Percentiles rank a stretch among this genome's conserved stretches.
Evolutionary conservation across 2,329 filamentous ascomycete genomes (phyloP).

Genomic region (Neopestalotiopsis clavispora): DNA sequence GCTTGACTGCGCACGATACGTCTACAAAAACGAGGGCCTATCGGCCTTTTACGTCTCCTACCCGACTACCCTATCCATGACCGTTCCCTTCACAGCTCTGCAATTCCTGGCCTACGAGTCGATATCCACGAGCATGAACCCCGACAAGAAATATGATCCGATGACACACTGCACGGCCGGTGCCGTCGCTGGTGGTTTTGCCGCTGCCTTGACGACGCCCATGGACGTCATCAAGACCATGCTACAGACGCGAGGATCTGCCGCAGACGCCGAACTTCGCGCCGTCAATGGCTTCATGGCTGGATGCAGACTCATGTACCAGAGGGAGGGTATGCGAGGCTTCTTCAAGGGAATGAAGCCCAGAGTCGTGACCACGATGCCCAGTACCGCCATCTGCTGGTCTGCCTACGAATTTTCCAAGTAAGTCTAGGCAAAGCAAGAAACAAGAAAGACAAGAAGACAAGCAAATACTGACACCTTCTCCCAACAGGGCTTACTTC

Average conservation of each 20-base stretch:
- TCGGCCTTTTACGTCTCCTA: constrained; percentile 98
- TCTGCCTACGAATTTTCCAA: constrained; percentile 74
- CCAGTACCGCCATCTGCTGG: constrained; percentile 99
- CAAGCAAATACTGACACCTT: neutral
- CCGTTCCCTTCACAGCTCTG: constrained; percentile 93
- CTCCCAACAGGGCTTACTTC: constrained; percentile 35
- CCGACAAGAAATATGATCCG: constrained; percentile 83
- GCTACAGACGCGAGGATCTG: constrained; percentile 88
- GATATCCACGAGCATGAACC: constrained; percentile 92
- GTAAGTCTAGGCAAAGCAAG: constrained; percentile 46
- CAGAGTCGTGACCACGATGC: constrained; percentile 94
- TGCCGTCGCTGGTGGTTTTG: constrained; percentile 89
- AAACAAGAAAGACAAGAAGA: no score
- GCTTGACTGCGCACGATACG: constrained; percentile 82
- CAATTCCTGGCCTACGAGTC: constrained; percentile 99
- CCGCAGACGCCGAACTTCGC: constrained; percentile 78
- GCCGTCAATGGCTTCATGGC: constrained; percentile 83
- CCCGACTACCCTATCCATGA: constrained; percentile 97
- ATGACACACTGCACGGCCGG: constrained; percentile 92
- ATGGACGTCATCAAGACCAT: constrained; percentile 99
- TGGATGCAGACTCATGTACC: constrained; percentile 81
- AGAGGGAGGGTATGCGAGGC: constrained; percentile 80
- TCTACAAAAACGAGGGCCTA: constrained; percentile 87
- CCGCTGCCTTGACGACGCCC: constrained; percentile 91
- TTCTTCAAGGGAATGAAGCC: constrained; percentile 95